Conservation (phyloP, 768 basidiomycete species). For the Bullera alba region DNA sequence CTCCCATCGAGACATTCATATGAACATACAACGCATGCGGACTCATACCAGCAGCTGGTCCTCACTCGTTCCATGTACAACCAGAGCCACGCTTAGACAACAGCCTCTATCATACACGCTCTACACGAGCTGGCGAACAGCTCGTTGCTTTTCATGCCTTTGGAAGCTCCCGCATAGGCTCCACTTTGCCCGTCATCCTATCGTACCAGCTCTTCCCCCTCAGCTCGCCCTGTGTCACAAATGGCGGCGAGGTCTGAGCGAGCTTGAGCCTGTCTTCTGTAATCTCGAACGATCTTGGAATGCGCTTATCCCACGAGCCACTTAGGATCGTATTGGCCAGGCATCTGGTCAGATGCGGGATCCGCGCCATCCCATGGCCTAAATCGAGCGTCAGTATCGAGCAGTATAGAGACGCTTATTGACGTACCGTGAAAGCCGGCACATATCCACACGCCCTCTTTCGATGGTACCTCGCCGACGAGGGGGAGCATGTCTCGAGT, state of each 20-base stretch:
- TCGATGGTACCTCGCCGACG: slow-evolving; percentile 26
- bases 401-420: not conserved
- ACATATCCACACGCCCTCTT: slow-evolving; percentile 23
- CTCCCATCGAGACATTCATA: too few species aligned
- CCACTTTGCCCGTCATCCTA: not conserved
- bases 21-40: too few species aligned
- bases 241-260: not conserved
- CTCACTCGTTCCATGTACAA: not conserved
- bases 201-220: not conserved
- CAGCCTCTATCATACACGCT: not conserved
- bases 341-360: slow-evolving; percentile 18
- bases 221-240: not conserved
- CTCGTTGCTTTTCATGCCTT: not conserved
- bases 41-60: too few species aligned
- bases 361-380: slow-evolving; percentile 36
- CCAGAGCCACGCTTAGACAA: not conserved
- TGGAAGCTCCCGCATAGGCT: not conserved
- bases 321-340: slow-evolving; percentile 22
- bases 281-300: slow-evolving; percentile 26
- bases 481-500: slow-evolving; percentile 31
- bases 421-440: slow-evolving; percentile 27
- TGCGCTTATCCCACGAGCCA: slow-evolving; percentile 23
- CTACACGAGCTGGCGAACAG: not conserved
- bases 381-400: not conserved
- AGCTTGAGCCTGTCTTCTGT: slow-evolving; percentile 24